Conservation (phyloP, 257 asterid species). For the Fraxinus americana region DNA sequence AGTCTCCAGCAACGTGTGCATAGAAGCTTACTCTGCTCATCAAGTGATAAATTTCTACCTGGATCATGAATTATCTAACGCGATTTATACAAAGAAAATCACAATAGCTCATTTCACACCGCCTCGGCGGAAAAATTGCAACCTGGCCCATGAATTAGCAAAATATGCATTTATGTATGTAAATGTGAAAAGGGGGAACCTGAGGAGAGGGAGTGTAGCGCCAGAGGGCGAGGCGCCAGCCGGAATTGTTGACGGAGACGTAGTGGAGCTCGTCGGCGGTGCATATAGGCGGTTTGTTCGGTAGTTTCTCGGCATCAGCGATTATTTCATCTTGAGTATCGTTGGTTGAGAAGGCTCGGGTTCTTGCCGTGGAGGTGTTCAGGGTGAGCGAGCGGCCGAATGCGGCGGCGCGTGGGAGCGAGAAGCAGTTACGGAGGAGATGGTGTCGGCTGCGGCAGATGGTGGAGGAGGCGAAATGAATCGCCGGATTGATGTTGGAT, state of each 20-base stretch:
- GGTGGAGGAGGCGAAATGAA: slow-evolving; percentile 64
- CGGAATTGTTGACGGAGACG: slow-evolving; percentile 64
- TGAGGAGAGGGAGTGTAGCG: slow-evolving; percentile 83
- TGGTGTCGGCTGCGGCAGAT: slow-evolving; percentile 43
- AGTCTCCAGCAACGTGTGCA: not conserved
- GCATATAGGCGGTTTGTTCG: slow-evolving; percentile 68
- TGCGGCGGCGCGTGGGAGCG: slow-evolving; percentile 38
- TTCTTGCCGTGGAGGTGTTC: slow-evolving; percentile 19
- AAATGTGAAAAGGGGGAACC: slow-evolving; percentile 37
- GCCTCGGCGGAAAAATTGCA: not conserved
- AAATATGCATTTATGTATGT: not conserved
- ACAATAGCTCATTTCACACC: not conserved
- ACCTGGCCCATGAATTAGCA: not conserved
- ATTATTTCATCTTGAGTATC: slow-evolving; percentile 26
- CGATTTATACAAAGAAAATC: not conserved
- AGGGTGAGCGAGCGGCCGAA: slow-evolving; percentile 43
- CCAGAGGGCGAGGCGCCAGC: slow-evolving; percentile 93
- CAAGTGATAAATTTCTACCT: not conserved
- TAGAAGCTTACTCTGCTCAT: not conserved
- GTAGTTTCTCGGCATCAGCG: slow-evolving; percentile 39
- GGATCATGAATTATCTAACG: slow-evolving; percentile 13
- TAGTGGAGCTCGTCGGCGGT: slow-evolving; percentile 97
- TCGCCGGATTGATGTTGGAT: slow-evolving; percentile 63
- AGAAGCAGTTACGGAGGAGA: slow-evolving; percentile 31
- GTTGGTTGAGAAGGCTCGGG: slow-evolving; percentile 54